Evolutionary conservation across 768 basidiomycete species (phyloP).

Genomic region (Strobilomyces dryophilus): DNA sequence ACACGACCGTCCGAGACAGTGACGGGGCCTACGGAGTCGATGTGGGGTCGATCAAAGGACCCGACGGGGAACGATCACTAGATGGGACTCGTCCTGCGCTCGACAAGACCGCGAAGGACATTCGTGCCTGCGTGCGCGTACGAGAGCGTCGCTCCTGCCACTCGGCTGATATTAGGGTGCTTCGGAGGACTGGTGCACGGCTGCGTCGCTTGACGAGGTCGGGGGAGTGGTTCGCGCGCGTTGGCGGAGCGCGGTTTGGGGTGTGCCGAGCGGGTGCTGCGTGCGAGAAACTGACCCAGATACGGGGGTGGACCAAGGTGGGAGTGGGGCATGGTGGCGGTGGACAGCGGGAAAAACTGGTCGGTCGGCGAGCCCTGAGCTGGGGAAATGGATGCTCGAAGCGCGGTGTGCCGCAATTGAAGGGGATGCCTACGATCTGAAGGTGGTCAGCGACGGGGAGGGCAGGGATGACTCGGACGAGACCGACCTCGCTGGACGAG

Average conservation of each 20-base stretch:
- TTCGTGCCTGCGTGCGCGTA: conserved; percentile 9
- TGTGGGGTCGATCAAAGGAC: conserved; percentile 3
- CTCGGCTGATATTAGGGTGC: too few relatives aligned
- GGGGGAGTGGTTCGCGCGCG: conserved; percentile 31
- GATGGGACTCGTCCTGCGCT: too few relatives aligned
- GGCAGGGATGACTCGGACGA: neutral
- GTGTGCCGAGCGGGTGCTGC: conserved; percentile 27
- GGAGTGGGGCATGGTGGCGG: conserved; percentile 12
- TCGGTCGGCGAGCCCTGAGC: conserved; percentile 29
- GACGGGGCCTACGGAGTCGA: too few relatives aligned
- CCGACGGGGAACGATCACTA: conserved; percentile 7
- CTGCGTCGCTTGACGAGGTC: conserved; percentile 27
- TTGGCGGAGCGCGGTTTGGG: conserved; percentile 27
- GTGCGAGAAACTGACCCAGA: conserved; percentile 30
- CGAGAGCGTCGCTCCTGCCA: conserved; percentile 24
- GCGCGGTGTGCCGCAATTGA: conserved; percentile 31
- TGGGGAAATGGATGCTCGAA: conserved; percentile 33
- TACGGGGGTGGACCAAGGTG: conserved; percentile 26
- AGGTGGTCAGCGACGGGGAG: neutral
- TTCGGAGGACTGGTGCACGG: conserved; percentile 26
- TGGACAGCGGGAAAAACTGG: conserved; percentile 21
- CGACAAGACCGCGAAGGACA: neutral
- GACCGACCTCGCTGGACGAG: conserved; percentile 31
- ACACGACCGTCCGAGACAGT: too few relatives aligned
- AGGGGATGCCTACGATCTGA: conserved; percentile 33